Evolutionary conservation across 2,329 filamentous ascomycete genomes (phyloP), one percentile per base, ranked within the genome.

Genomic region (Ophioceras dolichostomum): DNA sequence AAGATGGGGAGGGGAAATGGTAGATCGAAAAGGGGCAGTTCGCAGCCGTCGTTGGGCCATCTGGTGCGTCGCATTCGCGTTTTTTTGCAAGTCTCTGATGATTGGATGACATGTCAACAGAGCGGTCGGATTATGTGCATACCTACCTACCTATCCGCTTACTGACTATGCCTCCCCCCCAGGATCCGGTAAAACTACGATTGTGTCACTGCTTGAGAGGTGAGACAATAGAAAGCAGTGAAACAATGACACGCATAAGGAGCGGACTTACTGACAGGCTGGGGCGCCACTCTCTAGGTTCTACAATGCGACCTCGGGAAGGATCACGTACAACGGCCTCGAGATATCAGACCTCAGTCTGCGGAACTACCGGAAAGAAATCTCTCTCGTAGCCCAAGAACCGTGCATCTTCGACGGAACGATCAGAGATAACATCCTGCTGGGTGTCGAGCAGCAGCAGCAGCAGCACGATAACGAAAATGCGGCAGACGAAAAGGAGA

Each of bases 331-430:
- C 46, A 70, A 76, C 40, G 71, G 70, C 20, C 51, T 70, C 17
- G 68, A 75, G 39, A 70, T 76, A 39, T 65, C 61, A n/a, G 62
- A 59, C 29, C 56, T 76, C 17, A 61, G 62, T 3, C 62, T 71
- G 4, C 58, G 58, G 33, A 60, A 59, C 19, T 64, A 75, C 24
- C 66, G 72, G 10, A 65, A 69, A 44, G 65, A 63, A 34, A 61
- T 75, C 14, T 73, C 69, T 3, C 68, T 75, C 30, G 75, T 76
- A 14, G 68, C 73, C 0, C 72, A 76, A 45, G 73, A 76, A 44
- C 66, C 73, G 0, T 68, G 72, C 14, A 55, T 76, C 7, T 73
- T 74, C 49, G 69, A 65, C 41, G 70, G 69, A 17, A 64, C 62
- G 1, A 44, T 55, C n/a, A 42, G 48, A 8, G 50, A 55, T 21